Base-by-base conservation (phyloP, 2,329 filamentous ascomycete genomes). In the Ophiostoma ulmi region DNA sequence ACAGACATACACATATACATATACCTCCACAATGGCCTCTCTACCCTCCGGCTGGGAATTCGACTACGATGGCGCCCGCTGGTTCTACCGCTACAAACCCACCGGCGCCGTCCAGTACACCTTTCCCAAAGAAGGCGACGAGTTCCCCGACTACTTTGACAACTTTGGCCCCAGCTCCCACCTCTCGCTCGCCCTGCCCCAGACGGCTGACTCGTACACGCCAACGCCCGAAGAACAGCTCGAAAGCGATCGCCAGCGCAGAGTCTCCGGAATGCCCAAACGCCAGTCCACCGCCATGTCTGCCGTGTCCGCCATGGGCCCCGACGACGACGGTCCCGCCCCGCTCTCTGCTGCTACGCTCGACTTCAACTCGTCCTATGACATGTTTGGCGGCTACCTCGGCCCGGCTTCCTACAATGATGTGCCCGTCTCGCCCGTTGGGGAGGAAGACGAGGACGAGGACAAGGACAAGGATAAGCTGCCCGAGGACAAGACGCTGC, bases 51-150 rank as follows among this genome's bases (percentile, higher is more conserved):
- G 84, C 70, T 88, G 86, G 86, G 84, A 86, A 71, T 82, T 79
- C 75, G 86, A 87, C 76, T 87, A 87, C 74, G 86, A 88, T 73
- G 85, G 85, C 69, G 75, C 72, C 17, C 82, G 86, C 36, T 88
- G 86, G 86, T 84, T 87, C 77, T 88, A 85, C 76, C 82, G 81
- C 69, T 87, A 85, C 78, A 84, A 80, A 73, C 79, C 85, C 35
- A 86, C 83, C 10, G 85, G 85, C 11, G 78, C 83, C 48, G 78
- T 83, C 20, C 86, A 88, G 76, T 88, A 83, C 75, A 83, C 83
- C 72, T 88, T 87, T 73, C 86, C 86, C 6, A 81, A 81, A 63
- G 81, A 83, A 5, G 86, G 86, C 73, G 86, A 88, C 74, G 86
- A 88, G 77, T 88, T 84, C 69, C 85, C 86, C 66, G 83, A 86